These are phyloP conservation scores for Usnea hakonensis DNA, from an alignment of 495 filamentous ascomycete genomes.

Conservation along the genomic window DNA sequence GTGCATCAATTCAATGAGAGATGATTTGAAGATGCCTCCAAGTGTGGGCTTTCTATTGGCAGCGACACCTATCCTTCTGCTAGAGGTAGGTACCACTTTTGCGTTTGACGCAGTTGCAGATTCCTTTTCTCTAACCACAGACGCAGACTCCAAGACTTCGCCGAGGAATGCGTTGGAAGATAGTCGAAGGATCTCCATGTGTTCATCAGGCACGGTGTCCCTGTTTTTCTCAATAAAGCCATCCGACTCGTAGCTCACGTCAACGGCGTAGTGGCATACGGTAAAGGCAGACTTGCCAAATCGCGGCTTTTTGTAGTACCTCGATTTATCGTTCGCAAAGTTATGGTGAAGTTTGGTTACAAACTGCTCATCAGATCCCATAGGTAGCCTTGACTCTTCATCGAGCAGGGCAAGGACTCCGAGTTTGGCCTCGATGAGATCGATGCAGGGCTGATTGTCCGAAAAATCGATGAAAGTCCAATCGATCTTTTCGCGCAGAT, in stretches of 20 bases:
- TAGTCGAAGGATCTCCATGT: slow-evolving; percentile 80
- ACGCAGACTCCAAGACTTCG: slow-evolving; percentile 77
- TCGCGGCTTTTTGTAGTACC: slow-evolving; percentile 96
- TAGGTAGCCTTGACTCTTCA: slow-evolving; percentile 91
- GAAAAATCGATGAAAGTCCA: slow-evolving; percentile 99
- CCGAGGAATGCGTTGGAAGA: slow-evolving; percentile 81
- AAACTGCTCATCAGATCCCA: slow-evolving; percentile 96
- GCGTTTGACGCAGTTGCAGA: slow-evolving; percentile 61
- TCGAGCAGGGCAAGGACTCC: slow-evolving; percentile 89
- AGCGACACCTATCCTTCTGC: slow-evolving; percentile 79
- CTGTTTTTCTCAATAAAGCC: slow-evolving; percentile 99
- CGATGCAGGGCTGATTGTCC: slow-evolving; percentile 99
- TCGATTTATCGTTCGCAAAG: slow-evolving; percentile 83
- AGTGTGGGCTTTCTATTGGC: slow-evolving; percentile 95
- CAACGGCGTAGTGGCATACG: slow-evolving; percentile 96
- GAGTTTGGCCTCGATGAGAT: slow-evolving; percentile 94
- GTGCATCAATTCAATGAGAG: slow-evolving; percentile 93
- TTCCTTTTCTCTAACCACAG: slow-evolving; percentile 84
- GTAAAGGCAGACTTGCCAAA: slow-evolving; percentile 98
- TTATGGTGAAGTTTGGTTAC: slow-evolving; percentile 96
- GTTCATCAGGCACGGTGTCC: slow-evolving; percentile 97
- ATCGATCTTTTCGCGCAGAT: slow-evolving; percentile 91
- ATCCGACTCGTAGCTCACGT: slow-evolving; percentile 99
- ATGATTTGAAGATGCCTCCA: slow-evolving; percentile 97
- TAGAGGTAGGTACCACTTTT: slow-evolving; percentile 56